Evolutionary conservation across 805 yeast genomes (phyloP).

Genomic region (Myxozyma mucilagina): DNA sequence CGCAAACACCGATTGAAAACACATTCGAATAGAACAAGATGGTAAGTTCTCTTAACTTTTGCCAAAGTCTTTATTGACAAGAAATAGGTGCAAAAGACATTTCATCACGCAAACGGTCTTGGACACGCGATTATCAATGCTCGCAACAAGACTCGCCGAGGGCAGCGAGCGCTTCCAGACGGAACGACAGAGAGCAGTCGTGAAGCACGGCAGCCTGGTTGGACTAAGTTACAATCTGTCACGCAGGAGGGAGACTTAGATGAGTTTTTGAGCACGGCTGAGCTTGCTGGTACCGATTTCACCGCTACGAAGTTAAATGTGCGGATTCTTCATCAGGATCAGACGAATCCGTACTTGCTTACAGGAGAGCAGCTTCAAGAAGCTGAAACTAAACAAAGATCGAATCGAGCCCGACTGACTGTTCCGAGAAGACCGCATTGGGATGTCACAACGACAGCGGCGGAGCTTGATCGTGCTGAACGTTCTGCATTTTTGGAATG

Average conservation of each 20-base stretch:
- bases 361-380: conserved; percentile 60
- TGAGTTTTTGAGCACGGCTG: conserved; percentile 93
- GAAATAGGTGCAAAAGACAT: conserved; percentile 25
- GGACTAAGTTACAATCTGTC: conserved; percentile 90
- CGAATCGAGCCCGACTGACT: conserved; percentile 56
- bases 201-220: conserved; percentile 53
- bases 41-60: too few species aligned
- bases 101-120: conserved; percentile 26
- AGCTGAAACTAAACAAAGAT: conserved; percentile 59
- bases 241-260: conserved; percentile 93
- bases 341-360: conserved; percentile 59
- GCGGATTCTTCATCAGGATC: conserved; percentile 70
- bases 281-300: conserved; percentile 92
- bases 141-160: conserved; percentile 19
- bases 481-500: conserved; percentile 88
- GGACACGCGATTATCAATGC: conserved; percentile 30
- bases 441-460: conserved; percentile 68
- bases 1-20: too few species aligned
- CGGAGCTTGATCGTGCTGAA: conserved; percentile 81
- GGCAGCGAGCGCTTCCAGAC: conserved; percentile 12
- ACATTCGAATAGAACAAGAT: too few species aligned
- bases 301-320: conserved; percentile 87
- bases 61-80: too few species aligned
- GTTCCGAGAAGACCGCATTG: conserved; percentile 94
- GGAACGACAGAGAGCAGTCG: conserved; percentile 9